Conservation (phyloP, 352 stramenopile genomes). For the Nothophytophthora sp. region DNA sequence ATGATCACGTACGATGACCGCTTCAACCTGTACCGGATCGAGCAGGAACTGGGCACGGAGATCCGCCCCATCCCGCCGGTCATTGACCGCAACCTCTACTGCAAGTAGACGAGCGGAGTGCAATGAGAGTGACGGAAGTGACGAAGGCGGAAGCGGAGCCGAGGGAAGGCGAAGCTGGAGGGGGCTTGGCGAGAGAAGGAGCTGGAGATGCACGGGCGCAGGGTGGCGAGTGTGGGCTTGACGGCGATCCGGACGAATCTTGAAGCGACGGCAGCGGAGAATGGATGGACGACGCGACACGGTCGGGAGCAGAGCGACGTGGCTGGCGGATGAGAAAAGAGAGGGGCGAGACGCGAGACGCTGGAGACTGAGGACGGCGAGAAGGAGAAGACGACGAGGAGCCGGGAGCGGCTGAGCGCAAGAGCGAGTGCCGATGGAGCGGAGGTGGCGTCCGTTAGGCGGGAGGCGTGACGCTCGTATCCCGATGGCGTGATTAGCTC, state of each 20-base stretch:
- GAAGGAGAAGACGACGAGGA: too few relatives aligned
- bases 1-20: conserved; percentile 99
- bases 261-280: neutral
- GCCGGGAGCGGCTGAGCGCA: too few relatives aligned
- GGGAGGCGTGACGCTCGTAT: too few relatives aligned
- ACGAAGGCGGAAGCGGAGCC: conserved; percentile 7
- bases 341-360: too few relatives aligned
- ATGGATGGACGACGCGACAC: neutral
- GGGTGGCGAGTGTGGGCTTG: neutral
- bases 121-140: neutral
- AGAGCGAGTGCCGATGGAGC: too few relatives aligned
- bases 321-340: neutral
- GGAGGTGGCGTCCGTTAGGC: too few relatives aligned
- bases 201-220: too few relatives aligned
- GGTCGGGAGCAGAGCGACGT: neutral
- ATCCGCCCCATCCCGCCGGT: conserved; percentile 98
- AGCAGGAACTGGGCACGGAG: conserved; percentile 99
- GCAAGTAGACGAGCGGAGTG: conserved; percentile 61
- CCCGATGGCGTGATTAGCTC: too few relatives aligned
- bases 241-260: neutral
- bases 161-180: conserved; percentile 2
- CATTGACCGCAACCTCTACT: conserved; percentile 99
- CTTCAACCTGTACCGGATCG: conserved; percentile 97
- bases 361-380: too few relatives aligned
- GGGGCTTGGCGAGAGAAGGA: too few relatives aligned